Base-by-base conservation (phyloP, 2,329 filamentous ascomycete species). In the Venturia pyrina region DNA sequence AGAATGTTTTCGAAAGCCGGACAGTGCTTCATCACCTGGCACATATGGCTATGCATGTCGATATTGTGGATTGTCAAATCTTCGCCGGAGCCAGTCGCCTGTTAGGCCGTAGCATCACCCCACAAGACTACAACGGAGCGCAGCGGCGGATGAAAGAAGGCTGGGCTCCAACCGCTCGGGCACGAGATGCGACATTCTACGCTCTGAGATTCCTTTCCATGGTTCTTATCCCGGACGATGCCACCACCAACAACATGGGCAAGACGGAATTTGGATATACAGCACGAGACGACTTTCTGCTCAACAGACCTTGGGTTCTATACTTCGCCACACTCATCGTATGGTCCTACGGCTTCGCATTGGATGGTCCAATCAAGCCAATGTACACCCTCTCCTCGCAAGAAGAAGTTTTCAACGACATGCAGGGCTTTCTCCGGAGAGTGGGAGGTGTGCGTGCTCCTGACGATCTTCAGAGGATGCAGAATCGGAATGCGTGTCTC, bases 41-140 rank as follows among this genome's bases (percentile, higher is more conserved):
- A 0, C 95, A 98, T 75, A 97, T 99, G 91, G 91, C 92, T 3
- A 96, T 96, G 84, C 92, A 98, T 73, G 92, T 96, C 32, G 93
- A 98, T 73, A 91, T 98, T 65, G 90, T 96, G n/a, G 93, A 98
- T 75, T 93, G 92, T 72, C 93, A 98, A 77, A 96, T 98, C 69
- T 97, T 95, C 75, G 95, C 93, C 5, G 88, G 93, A 10, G 91
- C 93, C 1, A 90, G 88, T 70, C 84, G 93, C 40, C 83, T 97
- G 1, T 85, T 98, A 4, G 93, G 95, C 28, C 87, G 93, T 60
- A 87, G 88, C 0, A 96, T 98, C 68, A 92, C 90, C 0, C 82
- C 86, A 1, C 86, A 90, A 68, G 95, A 98, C 76, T 88, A 95
- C 66, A 87, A 83, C 68, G 88, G 87, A 63, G 91, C 91, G 3